These are phyloP conservation scores for Helicocarpus griseus DNA, from an alignment of 2,329 filamentous ascomycete genomes.

Conservation along the genomic window DNA sequence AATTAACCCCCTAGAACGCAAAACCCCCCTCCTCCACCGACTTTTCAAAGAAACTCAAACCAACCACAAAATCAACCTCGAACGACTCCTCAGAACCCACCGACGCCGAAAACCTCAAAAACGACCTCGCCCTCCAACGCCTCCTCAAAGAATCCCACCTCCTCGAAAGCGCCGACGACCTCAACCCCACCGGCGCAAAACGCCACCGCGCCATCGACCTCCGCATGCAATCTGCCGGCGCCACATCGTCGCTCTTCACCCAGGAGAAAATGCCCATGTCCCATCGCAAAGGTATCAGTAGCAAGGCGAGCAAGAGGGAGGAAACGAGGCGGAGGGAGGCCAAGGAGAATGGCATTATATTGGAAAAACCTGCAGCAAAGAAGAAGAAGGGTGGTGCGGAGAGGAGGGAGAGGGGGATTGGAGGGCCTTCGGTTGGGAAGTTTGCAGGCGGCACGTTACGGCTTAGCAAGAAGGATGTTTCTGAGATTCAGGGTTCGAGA, in stretches of 20 bases:
- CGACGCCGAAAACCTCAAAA: slow-evolving; percentile 55
- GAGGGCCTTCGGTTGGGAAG: slow-evolving; percentile 68
- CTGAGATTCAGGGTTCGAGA: slow-evolving; percentile 52
- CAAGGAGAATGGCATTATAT: slow-evolving; percentile 77
- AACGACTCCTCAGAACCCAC: slow-evolving; percentile 61
- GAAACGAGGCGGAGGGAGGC: slow-evolving; percentile 66
- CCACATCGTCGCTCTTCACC: slow-evolving; percentile 62
- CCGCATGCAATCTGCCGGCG: slow-evolving; percentile 69
- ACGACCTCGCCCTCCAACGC: slow-evolving; percentile 85
- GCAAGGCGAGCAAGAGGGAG: slow-evolving; percentile 57
- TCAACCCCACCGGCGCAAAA: slow-evolving; percentile 60
- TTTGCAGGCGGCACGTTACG: slow-evolving; percentile 70
- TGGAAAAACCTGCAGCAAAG: slow-evolving; percentile 48
- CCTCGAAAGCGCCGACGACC: slow-evolving; percentile 81
- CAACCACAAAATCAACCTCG: slow-evolving; percentile 35
- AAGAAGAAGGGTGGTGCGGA: slow-evolving; percentile 20
- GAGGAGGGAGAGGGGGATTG: slow-evolving; percentile 55
- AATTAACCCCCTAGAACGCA: slow-evolving; percentile 20
- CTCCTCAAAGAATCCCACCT: slow-evolving; percentile 88
- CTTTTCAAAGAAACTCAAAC: slow-evolving; percentile 12
- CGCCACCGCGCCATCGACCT: slow-evolving; percentile 76
- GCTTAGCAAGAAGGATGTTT: slow-evolving; percentile 67
- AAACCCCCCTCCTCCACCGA: slow-evolving; percentile 39
- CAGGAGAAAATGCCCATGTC: slow-evolving; percentile 86
- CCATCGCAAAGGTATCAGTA: slow-evolving; percentile 73